phyloP scores from a whole-genome alignment of 257 asterid genomes.

The Prunella vulgaris region DNA sequence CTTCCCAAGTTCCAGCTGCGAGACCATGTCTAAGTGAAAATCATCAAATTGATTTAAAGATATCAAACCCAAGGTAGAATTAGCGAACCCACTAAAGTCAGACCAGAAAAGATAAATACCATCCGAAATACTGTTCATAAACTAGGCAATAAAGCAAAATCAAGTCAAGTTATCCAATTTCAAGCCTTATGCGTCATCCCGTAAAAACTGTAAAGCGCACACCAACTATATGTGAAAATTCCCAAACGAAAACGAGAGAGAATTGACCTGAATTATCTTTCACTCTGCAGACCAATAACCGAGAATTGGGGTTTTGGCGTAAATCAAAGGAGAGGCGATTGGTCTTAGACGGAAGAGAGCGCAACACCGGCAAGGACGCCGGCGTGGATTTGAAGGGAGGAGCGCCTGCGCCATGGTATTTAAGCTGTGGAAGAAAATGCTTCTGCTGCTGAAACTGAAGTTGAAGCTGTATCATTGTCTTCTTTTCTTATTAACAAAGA shows the following conservation, averaged over 20 bases:
- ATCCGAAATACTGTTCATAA: not conserved
- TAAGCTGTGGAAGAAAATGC: slow-evolving; percentile 25
- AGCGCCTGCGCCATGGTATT: slow-evolving; percentile 27
- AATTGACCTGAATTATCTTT: slow-evolving; percentile 37
- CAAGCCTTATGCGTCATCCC: no score
- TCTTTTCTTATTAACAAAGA: not conserved
- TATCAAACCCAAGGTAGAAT: not conserved
- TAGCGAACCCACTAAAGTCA: not conserved
- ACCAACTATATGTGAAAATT: slow-evolving; percentile 27
- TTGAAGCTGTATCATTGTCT: slow-evolving; percentile 33
- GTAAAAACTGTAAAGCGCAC: not conserved
- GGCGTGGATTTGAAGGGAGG: slow-evolving; percentile 24
- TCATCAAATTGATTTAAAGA: slow-evolving; percentile 31
- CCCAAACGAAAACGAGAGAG: slow-evolving; percentile 21
- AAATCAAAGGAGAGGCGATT: slow-evolving; percentile 15
- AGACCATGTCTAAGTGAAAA: slow-evolving; percentile 64
- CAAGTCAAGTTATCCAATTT: no score
- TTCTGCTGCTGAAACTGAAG: slow-evolving; percentile 31
- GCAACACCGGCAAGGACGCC: slow-evolving; percentile 16
- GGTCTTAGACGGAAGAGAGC: slow-evolving; percentile 7
- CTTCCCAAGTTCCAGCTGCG: slow-evolving; percentile 83
- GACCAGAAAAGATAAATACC: not conserved
- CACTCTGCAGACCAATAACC: slow-evolving; percentile 31
- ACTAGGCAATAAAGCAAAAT: no score
- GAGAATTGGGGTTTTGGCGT: slow-evolving; percentile 17